Conservation (phyloP, 2,329 filamentous ascomycete genomes). For the Alternaria incomplexa region DNA sequence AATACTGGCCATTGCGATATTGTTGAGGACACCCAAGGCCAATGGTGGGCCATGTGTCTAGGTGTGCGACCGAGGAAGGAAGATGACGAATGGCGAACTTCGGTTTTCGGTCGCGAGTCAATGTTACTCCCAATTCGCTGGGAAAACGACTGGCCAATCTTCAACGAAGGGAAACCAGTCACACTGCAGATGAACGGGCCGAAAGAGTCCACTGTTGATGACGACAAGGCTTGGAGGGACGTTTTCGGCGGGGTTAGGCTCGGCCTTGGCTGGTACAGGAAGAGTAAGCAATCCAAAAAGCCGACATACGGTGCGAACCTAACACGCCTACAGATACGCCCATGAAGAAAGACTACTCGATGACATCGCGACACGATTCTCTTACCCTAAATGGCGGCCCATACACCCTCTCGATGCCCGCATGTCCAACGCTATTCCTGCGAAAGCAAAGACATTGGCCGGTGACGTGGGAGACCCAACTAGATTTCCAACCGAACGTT, state of each 20-base stretch:
- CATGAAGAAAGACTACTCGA: slow-evolving; percentile 54
- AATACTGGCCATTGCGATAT: slow-evolving; percentile 36
- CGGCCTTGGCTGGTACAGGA: slow-evolving; percentile 19
- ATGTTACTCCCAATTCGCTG: slow-evolving; percentile 59
- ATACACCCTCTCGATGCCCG: slow-evolving; percentile 59
- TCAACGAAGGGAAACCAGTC: slow-evolving; percentile 57
- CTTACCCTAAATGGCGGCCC: slow-evolving; percentile 60
- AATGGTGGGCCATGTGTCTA: slow-evolving; percentile 47
- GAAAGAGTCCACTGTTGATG: slow-evolving; percentile 5
- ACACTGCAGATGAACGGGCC: slow-evolving; percentile 43
- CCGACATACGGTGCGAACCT: slow-evolving; percentile 34
- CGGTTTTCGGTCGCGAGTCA: slow-evolving; percentile 52
- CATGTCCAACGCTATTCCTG: slow-evolving; percentile 60
- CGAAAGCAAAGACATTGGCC: slow-evolving; percentile 59
- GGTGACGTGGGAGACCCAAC: slow-evolving; percentile 52
- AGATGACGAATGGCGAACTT: slow-evolving; percentile 6
- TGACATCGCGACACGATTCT: slow-evolving; percentile 52
- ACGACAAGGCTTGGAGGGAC: slow-evolving; percentile 17
- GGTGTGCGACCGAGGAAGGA: slow-evolving; percentile 25
- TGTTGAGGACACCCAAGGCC: slow-evolving; percentile 27
- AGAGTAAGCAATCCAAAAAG: slow-evolving; percentile 23
- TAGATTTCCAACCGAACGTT: slow-evolving; percentile 56
- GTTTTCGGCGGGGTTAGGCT: slow-evolving; percentile 9
- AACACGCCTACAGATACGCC: slow-evolving; percentile 57
- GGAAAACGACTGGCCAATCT: slow-evolving; percentile 60